A percentile compares a stretch with the other conserved stretches of the same genome.
phyloP scores from a whole-genome alignment of 129 eudicot genomes.

The Flaveria bidentis region DNA sequence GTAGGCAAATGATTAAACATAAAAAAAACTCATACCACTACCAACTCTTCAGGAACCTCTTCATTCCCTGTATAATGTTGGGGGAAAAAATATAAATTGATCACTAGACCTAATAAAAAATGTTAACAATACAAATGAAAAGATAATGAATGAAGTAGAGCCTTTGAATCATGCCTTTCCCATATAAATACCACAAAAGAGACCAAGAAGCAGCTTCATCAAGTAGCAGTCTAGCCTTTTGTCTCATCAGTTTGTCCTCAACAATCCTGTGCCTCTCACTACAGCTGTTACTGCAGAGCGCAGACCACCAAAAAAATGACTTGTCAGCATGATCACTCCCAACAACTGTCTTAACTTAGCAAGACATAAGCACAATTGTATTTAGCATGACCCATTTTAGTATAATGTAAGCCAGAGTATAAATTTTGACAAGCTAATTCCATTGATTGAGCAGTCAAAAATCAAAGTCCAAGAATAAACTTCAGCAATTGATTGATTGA shows the following conservation, averaged over 20 bases:
- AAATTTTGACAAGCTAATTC: too few species aligned
- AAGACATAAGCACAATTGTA: background rate
- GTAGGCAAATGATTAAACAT: slow-evolving; percentile 13
- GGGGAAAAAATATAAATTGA: background rate
- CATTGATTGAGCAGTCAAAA: too few species aligned
- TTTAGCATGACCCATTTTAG: background rate
- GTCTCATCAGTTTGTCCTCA: slow-evolving; percentile 94
- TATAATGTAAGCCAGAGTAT: background rate
- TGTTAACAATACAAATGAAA: background rate
- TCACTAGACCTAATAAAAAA: background rate
- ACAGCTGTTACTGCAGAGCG: slow-evolving; percentile 63
- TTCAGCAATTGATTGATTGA: too few species aligned
- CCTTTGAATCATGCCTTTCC: slow-evolving; percentile 62
- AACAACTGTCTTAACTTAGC: background rate
- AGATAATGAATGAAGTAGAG: background rate
- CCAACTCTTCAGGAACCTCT: slow-evolving; percentile 68
- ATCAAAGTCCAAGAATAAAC: too few species aligned
- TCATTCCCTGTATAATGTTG: slow-evolving; percentile 61
- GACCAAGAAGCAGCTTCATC: slow-evolving; percentile 99
- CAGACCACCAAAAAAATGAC: slow-evolving; percentile 2
- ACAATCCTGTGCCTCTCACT: slow-evolving; percentile 72
- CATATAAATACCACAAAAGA: slow-evolving; percentile 91
- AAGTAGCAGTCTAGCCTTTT: slow-evolving; percentile 77
- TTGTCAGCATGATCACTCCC: slow-evolving; percentile 23
- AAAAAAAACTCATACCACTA: slow-evolving; percentile 53